Conservation (phyloP, 2,329 filamentous ascomycete species). For the Macrophomina tecta region DNA sequence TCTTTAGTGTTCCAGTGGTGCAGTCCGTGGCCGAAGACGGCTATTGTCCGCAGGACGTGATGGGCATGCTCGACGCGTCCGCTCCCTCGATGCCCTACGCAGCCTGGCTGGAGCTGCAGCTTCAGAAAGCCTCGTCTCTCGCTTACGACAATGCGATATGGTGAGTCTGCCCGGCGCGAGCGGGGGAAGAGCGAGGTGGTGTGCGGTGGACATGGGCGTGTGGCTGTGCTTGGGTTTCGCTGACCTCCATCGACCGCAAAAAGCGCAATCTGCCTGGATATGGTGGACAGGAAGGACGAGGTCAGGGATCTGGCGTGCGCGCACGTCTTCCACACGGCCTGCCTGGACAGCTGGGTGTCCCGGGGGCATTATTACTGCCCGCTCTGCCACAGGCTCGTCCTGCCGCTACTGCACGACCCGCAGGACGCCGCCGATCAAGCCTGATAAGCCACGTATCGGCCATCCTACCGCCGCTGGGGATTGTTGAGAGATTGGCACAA, state of each 20-base stretch:
- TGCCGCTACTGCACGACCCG: neutral
- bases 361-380: slow-evolving; percentile 16
- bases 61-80: slow-evolving; percentile 1
- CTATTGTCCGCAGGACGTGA: neutral
- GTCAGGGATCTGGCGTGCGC: slow-evolving; percentile 9
- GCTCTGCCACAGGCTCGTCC: slow-evolving; percentile 12
- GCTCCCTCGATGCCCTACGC: slow-evolving; percentile 7
- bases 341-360: slow-evolving; percentile 12
- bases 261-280: slow-evolving; percentile 12
- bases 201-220: neutral
- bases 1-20: slow-evolving; percentile 7
- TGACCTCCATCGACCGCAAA: neutral
- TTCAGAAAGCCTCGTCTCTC: neutral
- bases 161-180: neutral
- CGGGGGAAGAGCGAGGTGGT: neutral
- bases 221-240: neutral
- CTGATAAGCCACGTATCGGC: slow-evolving; percentile 7
- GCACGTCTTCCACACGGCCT: slow-evolving; percentile 10
- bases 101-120: slow-evolving; percentile 10
- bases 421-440: neutral
- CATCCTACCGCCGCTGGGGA: neutral
- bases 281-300: neutral
- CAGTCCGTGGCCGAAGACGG: slow-evolving; percentile 4
- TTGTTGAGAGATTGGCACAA: slow-evolving; percentile 1
- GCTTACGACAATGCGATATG: slow-evolving; percentile 2